phyloP scores from a whole-genome alignment of 768 basidiomycete genomes.

The Lactarius akahatsu region DNA sequence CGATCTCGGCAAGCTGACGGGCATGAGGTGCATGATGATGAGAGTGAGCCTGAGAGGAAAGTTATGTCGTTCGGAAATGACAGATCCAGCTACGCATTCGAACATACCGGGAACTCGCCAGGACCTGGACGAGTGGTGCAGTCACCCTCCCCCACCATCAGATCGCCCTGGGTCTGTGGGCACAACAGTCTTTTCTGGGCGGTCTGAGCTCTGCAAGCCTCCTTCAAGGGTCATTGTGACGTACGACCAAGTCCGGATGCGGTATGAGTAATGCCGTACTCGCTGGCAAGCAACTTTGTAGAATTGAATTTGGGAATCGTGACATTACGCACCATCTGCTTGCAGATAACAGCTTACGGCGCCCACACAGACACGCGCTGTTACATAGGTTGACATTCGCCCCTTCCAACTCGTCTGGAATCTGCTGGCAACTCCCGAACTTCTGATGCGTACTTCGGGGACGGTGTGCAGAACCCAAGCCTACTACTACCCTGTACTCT shows the following conservation, averaged over 20 bases:
- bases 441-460: slow-evolving; percentile 5
- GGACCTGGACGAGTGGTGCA: neutral
- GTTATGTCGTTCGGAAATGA: slow-evolving; percentile 25
- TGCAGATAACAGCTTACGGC: slow-evolving; percentile 10
- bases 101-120: slow-evolving; percentile 23
- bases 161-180: slow-evolving; percentile 6
- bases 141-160: neutral
- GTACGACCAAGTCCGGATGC: slow-evolving; percentile 15
- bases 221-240: slow-evolving; percentile 25
- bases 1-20: slow-evolving; percentile 18
- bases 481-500: neutral
- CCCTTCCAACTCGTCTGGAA: slow-evolving; percentile 2
- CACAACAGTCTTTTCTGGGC: slow-evolving; percentile 3
- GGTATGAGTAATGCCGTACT: slow-evolving; percentile 22
- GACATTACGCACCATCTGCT: slow-evolving; percentile 13
- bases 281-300: slow-evolving; percentile 1
- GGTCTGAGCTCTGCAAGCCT: slow-evolving; percentile 1
- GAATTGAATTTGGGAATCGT: slow-evolving; percentile 2
- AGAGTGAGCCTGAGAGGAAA: neutral
- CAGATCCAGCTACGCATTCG: slow-evolving; percentile 24
- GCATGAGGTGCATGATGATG: slow-evolving; percentile 17
- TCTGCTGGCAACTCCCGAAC: neutral
- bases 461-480: neutral
- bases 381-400: neutral
- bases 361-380: neutral